A percentile compares a stretch with the other conserved stretches of the same genome.
Evolutionary conservation across 306 rosid species (phyloP).

Genomic region (Lithocarpus polystachyus): DNA sequence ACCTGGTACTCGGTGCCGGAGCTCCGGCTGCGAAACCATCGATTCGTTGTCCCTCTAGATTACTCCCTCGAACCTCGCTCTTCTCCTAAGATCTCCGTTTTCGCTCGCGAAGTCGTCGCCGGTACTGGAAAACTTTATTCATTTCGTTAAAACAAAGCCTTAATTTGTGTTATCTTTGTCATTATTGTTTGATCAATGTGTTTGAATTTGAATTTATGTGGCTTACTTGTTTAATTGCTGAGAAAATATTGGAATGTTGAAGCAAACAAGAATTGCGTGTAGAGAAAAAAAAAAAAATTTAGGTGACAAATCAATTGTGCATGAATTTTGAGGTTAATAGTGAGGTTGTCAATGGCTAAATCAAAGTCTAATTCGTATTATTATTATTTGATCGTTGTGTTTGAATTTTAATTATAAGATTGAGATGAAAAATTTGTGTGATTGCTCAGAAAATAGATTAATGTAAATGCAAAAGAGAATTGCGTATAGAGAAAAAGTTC

Average conservation of each 20-base stretch:
- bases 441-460: background rate
- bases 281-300: no score
- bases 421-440: background rate
- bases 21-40: constrained; percentile 80
- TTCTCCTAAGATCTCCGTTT: constrained; percentile 63
- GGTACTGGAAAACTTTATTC: constrained; percentile 33
- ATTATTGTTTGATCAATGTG: background rate
- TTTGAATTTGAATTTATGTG: constrained; percentile 9
- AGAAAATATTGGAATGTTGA: background rate
- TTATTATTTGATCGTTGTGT: background rate
- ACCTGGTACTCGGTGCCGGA: constrained; percentile 84
- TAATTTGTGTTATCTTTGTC: constrained; percentile 1
- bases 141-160: background rate
- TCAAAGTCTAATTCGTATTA: constrained; percentile 5
- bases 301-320: no score
- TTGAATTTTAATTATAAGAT: background rate
- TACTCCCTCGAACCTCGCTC: constrained; percentile 40
- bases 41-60: constrained; percentile 68
- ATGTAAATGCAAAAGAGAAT: background rate
- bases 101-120: constrained; percentile 91
- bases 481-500: background rate
- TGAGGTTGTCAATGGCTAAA: background rate
- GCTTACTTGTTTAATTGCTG: background rate
- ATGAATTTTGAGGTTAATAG: no score
- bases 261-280: background rate